Percentiles rank a stretch among this genome's conserved stretches.
Conservation (phyloP, 495 filamentous ascomycete genomes). For the Neurospora discreta region DNA sequence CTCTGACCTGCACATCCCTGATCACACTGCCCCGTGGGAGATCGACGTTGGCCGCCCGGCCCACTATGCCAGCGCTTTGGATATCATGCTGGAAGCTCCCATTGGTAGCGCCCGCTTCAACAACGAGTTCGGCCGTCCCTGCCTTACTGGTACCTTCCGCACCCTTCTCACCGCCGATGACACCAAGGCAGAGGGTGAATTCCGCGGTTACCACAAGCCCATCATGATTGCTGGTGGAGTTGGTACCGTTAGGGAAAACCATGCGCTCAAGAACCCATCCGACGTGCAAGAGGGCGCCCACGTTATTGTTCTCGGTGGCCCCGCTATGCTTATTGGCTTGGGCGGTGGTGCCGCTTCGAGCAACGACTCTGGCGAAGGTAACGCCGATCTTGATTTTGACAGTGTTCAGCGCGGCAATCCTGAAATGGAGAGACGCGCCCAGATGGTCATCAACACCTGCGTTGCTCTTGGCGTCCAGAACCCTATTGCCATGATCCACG, state of each 20-base stretch:
- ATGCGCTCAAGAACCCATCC: slow-evolving; percentile 70
- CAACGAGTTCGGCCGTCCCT: slow-evolving; percentile 96
- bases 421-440: slow-evolving; percentile 86
- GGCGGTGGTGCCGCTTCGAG: slow-evolving; percentile 92
- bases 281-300: slow-evolving; percentile 73
- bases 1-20: slow-evolving; percentile 83
- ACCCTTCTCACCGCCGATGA: slow-evolving; percentile 63
- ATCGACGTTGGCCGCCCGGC: slow-evolving; percentile 76
- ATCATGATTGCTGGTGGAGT: slow-evolving; percentile 98
- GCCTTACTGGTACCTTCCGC: slow-evolving; percentile 78
- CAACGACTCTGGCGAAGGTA: slow-evolving; percentile 77
- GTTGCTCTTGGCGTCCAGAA: slow-evolving; percentile 69
- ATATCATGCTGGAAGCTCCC: slow-evolving; percentile 95
- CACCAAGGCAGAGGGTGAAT: slow-evolving; percentile 38
- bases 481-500: slow-evolving; percentile 92
- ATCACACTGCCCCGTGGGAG: slow-evolving; percentile 75
- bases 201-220: slow-evolving; percentile 92
- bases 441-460: slow-evolving; percentile 95
- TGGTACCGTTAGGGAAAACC: slow-evolving; percentile 87
- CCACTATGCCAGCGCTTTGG: slow-evolving; percentile 84
- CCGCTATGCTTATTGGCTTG: slow-evolving; percentile 93
- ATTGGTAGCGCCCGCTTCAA: slow-evolving; percentile 92
- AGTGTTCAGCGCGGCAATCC: slow-evolving; percentile 93
- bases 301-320: slow-evolving; percentile 86
- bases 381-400: slow-evolving; percentile 85